Evolutionary conservation across 495 filamentous ascomycete genomes (phyloP).

Genomic region (Parmelia sp.): DNA sequence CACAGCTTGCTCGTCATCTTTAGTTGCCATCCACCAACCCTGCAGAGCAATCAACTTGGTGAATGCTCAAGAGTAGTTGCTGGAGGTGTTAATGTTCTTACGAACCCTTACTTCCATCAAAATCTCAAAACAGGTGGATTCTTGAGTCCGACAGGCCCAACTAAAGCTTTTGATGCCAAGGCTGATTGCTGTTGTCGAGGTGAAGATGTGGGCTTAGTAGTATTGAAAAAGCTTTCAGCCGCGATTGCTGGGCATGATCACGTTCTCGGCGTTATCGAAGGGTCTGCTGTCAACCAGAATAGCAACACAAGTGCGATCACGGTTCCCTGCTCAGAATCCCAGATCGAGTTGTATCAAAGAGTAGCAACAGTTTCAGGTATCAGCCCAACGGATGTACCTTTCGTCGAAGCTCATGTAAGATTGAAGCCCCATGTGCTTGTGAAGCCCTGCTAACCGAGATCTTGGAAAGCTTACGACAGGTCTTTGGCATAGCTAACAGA

Average conservation of each 20-base stretch:
- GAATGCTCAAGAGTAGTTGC: constrained; percentile 38
- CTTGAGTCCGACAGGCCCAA: constrained; percentile 41
- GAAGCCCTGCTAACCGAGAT: no score
- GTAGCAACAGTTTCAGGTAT: constrained; percentile 20
- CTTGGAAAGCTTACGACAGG: constrained; percentile 34
- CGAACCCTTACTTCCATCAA: constrained; percentile 30
- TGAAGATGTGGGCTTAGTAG: constrained; percentile 59
- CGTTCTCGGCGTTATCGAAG: constrained; percentile 57
- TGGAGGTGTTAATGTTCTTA: constrained; percentile 41
- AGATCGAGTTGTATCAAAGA: constrained; percentile 26
- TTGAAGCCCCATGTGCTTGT: no score
- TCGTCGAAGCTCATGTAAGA: constrained; percentile 35
- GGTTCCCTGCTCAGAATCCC: constrained; percentile 38
- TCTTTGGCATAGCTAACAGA: constrained; percentile 35
- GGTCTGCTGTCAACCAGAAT: constrained; percentile 59
- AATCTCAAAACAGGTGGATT: constrained; percentile 36
- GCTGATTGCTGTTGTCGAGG: constrained; percentile 72
- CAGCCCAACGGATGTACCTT: constrained; percentile 21
- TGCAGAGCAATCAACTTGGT: constrained; percentile 30
- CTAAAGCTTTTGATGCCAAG: constrained; percentile 64
- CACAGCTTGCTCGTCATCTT: constrained; percentile 44
- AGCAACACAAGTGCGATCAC: no score
- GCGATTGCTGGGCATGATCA: constrained; percentile 61
- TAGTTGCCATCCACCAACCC: constrained; percentile 38
- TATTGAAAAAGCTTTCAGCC: constrained; percentile 56